Conservation (phyloP, 164 flowering plant genomes). For the Warburgia ugandensis region DNA sequence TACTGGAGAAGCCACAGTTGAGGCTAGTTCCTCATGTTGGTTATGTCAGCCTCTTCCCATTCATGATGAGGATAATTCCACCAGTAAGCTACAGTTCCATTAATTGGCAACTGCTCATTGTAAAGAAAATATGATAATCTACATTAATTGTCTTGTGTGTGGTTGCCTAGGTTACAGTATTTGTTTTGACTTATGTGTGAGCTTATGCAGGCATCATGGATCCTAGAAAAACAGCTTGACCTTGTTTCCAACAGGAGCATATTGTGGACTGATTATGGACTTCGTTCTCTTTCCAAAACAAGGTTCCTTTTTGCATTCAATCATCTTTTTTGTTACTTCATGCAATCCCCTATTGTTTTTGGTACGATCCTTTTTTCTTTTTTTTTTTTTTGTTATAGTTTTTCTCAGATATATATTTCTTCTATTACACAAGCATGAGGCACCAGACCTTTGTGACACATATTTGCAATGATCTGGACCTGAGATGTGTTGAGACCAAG, state of each 20-base stretch:
- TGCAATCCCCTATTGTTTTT: too few species aligned
- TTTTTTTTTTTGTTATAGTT: too few species aligned
- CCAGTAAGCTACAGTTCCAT: constrained; percentile 46
- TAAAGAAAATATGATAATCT: neutral
- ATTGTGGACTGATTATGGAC: constrained; percentile 83
- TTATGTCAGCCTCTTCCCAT: constrained; percentile 93
- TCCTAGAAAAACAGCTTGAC: constrained; percentile 81
- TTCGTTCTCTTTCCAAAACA: constrained; percentile 82
- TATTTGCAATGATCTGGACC: too few species aligned
- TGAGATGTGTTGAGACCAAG: too few species aligned
- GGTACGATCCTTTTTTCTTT: too few species aligned
- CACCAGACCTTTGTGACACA: too few species aligned
- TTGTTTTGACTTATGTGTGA: neutral
- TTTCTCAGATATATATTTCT: too few species aligned
- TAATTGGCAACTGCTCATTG: neutral
- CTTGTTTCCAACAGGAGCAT: constrained; percentile 73
- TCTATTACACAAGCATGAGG: too few species aligned
- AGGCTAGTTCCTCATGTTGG: constrained; percentile 91
- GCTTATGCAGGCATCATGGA: constrained; percentile 54
- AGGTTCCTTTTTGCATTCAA: constrained; percentile 37
- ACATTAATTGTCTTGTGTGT: neutral
- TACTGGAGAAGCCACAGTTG: constrained; percentile 49
- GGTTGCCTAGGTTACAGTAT: neutral
- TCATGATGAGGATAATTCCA: constrained; percentile 73
- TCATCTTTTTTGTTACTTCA: neutral